A percentile compares a stretch with the other conserved stretches of the same genome.
These are phyloP conservation scores for Berberis vulgaris DNA, from an alignment of 164 flowering plant genomes.

Conservation along the genomic window DNA sequence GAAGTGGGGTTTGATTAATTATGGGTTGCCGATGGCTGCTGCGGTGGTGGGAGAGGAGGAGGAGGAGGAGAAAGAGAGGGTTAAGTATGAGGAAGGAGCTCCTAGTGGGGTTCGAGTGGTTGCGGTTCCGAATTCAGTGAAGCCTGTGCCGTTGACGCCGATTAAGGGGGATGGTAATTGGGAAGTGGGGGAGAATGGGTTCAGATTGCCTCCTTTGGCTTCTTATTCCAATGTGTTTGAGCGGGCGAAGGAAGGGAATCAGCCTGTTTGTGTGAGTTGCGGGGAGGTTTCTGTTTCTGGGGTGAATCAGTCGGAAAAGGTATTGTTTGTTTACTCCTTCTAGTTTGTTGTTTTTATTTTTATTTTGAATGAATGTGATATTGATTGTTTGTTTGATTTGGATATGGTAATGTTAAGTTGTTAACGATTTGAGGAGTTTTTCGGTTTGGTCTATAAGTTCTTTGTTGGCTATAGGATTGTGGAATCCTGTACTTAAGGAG, in stretches of 20 bases:
- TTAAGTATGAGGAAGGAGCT: slow-evolving; percentile 65
- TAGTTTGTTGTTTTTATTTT: too few species aligned
- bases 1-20: slow-evolving; percentile 84
- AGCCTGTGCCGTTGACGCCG: slow-evolving; percentile 23
- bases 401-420: too few species aligned
- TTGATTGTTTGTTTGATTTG: too few species aligned
- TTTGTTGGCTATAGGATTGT: too few species aligned
- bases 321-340: slow-evolving; percentile 7
- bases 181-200: slow-evolving; percentile 17
- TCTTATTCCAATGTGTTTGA: slow-evolving; percentile 66
- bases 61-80: slow-evolving; percentile 20
- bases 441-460: too few species aligned
- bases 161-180: neutral
- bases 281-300: slow-evolving; percentile 34
- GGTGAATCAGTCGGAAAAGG: slow-evolving; percentile 45
- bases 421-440: too few species aligned
- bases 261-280: slow-evolving; percentile 49
- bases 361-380: too few species aligned
- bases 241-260: slow-evolving; percentile 22
- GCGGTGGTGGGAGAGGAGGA: neutral
- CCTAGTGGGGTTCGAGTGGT: slow-evolving; percentile 74
- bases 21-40: slow-evolving; percentile 10
- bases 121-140: slow-evolving; percentile 46
- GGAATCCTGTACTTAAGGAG: too few species aligned
- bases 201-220: slow-evolving; percentile 55